Evolutionary conservation across 495 filamentous ascomycete genomes (phyloP), one percentile per base, ranked within the genome.

Genomic region (Aspergillus hancockii): DNA sequence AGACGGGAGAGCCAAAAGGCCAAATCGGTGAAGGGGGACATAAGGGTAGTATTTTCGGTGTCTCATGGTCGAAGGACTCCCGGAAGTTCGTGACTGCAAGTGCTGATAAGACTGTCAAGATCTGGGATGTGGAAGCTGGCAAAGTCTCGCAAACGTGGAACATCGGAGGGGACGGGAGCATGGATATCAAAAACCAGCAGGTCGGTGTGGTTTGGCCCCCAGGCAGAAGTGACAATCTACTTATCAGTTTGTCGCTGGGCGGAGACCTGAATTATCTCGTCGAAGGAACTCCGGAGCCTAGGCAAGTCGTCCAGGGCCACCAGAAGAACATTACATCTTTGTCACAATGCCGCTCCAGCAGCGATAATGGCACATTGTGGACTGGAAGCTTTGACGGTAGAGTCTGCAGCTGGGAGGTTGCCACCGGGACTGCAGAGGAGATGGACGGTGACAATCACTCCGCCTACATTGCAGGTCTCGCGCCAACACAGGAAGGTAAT

Each of bases 131-230:
- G 9, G 93, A 96, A 68, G 79, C 85, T 8, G 90, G 86, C 19
- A 88, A 90, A 62, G 84, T 83, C 14, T 75, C 85, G 0, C 89
- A 93, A 69, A 91, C 84, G 38, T 98, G 94, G 94, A 82, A 81
- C 61, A 81, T 98, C 65, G 93, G 92, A n/a, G 88, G 86, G 21
- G 92, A 94, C 62, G 90, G 87, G 19, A 78, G 71, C 45, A 79
- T 88, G 57, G 92, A 83, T 65, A 75, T 96, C 36, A 83, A 79
- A 8, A 84, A 98, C 65, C 94, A 98, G 69, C 94, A 98, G 63
- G 91, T 98, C 38, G 93, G 94, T 25, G 92, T 98, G 23, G 89
- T 93, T 12, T 96, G 92, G 92, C 92, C 95, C 2, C 78, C 85
- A 18, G 91, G 88, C 16, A 83, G 94, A 40, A 89, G 77, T 49